These are phyloP conservation scores for Podaxis sp. DNA, from an alignment of 768 basidiomycete genomes.

Conservation along the genomic window DNA sequence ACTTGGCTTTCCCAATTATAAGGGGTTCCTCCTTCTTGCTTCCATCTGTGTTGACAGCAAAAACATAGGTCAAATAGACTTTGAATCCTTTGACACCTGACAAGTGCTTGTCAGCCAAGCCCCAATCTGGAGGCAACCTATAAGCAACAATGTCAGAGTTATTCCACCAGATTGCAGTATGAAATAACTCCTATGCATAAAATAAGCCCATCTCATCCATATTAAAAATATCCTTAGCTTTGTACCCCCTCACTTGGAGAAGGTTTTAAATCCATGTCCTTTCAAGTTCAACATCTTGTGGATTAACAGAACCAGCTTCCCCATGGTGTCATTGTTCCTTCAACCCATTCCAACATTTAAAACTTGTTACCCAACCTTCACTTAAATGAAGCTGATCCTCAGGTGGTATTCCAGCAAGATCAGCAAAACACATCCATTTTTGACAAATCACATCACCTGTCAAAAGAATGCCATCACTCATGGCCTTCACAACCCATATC, in stretches of 20 bases:
- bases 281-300: slow-evolving; percentile 22
- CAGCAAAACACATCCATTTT: slow-evolving; percentile 31
- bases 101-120: neutral
- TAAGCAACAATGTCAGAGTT: neutral
- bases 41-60: slow-evolving; percentile 29
- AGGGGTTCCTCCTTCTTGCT: slow-evolving; percentile 24
- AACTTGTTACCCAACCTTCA: slow-evolving; percentile 28
- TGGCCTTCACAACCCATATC: slow-evolving; percentile 30
- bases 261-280: slow-evolving; percentile 21
- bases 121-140: neutral
- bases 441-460: slow-evolving; percentile 29
- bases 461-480: slow-evolving; percentile 24
- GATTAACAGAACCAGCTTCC: slow-evolving; percentile 27
- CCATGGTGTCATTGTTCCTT: slow-evolving; percentile 27
- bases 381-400: slow-evolving; percentile 27
- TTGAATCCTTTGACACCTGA: slow-evolving; percentile 29
- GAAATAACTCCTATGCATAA: neutral
- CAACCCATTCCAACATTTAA: too few species aligned
- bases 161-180: neutral
- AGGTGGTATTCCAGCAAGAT: slow-evolving; percentile 23
- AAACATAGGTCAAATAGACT: slow-evolving; percentile 24
- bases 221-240: neutral
- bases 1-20: slow-evolving; percentile 27
- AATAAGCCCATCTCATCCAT: neutral
- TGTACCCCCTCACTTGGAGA: slow-evolving; percentile 17